phyloP scores from a whole-genome alignment of 306 rosid species.

The Dryas drummondii region DNA sequence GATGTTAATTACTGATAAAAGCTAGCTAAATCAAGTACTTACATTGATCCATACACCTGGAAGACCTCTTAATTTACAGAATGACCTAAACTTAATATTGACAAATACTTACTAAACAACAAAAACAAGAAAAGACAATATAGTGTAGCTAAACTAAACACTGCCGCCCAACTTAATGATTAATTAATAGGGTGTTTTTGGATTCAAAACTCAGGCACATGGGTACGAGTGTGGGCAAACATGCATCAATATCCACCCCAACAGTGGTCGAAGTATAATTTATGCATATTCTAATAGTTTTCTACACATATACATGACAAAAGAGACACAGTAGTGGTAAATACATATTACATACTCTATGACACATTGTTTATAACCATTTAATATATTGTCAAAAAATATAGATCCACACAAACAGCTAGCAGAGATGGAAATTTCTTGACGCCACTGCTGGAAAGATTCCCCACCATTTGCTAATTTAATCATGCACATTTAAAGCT shows the following conservation, averaged over 20 bases:
- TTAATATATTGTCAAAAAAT: too few relatives aligned
- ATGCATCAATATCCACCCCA: slow-evolving; percentile 6
- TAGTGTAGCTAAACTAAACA: background rate
- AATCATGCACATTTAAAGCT: background rate
- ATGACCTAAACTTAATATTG: background rate
- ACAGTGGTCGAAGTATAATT: background rate
- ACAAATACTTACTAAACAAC: background rate
- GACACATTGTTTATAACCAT: background rate
- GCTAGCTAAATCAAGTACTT: background rate
- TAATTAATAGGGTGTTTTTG: background rate
- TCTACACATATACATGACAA: background rate
- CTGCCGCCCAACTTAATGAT: background rate
- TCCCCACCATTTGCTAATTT: slow-evolving; percentile 5
- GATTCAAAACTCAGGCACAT: slow-evolving; percentile 16
- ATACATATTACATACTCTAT: background rate
- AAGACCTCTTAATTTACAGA: background rate
- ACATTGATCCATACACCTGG: background rate
- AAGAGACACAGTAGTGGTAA: too few relatives aligned
- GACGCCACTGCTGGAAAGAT: slow-evolving; percentile 24
- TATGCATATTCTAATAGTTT: background rate
- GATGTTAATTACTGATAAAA: background rate
- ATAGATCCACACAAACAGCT: background rate
- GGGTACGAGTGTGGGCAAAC: slow-evolving; percentile 14
- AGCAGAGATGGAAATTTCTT: slow-evolving; percentile 3
- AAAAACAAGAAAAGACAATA: background rate